phyloP scores from a whole-genome alignment of 495 filamentous ascomycete species.

The Aspergillus coremiiformis region DNA sequence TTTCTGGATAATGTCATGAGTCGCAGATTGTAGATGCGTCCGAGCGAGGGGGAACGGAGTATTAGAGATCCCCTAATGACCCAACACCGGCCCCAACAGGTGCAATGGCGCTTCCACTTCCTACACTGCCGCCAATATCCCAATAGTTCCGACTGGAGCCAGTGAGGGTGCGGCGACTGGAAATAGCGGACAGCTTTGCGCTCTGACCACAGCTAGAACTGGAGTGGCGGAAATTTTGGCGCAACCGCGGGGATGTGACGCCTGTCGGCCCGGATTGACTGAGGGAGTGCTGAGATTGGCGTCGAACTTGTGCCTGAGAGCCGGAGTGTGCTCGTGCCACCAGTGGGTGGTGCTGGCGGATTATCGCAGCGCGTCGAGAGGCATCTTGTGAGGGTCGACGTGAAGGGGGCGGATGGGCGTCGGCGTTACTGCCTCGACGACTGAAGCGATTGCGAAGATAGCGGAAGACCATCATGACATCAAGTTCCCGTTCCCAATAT shows the following conservation, averaged over 20 bases:
- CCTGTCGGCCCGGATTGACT: constrained; percentile 39
- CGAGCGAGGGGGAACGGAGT: background rate
- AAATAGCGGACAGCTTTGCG: constrained; percentile 54
- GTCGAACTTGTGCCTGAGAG: constrained; percentile 41
- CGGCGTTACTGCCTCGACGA: constrained; percentile 30
- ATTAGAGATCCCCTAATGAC: constrained; percentile 64
- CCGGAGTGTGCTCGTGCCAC: constrained; percentile 50
- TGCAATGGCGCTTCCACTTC: constrained; percentile 61
- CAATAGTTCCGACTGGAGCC: constrained; percentile 72
- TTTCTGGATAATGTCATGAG: background rate
- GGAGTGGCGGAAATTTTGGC: constrained; percentile 44
- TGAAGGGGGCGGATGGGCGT: constrained; percentile 28
- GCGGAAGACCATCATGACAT: constrained; percentile 80
- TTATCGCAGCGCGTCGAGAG: constrained; percentile 70
- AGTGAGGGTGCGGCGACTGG: constrained; percentile 43
- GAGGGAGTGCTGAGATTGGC: constrained; percentile 42
- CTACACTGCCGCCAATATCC: constrained; percentile 76
- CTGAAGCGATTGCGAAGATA: constrained; percentile 74
- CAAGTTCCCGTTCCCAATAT: constrained; percentile 84
- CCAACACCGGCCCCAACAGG: constrained; percentile 56
- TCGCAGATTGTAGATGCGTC: background rate
- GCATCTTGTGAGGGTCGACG: constrained; percentile 49
- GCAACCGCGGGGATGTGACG: constrained; percentile 34
- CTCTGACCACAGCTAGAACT: constrained; percentile 73
- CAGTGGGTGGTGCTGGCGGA: constrained; percentile 79